phyloP scores from a whole-genome alignment of 169 alveolate genomes.

The Plasmodium berghei region DNA sequence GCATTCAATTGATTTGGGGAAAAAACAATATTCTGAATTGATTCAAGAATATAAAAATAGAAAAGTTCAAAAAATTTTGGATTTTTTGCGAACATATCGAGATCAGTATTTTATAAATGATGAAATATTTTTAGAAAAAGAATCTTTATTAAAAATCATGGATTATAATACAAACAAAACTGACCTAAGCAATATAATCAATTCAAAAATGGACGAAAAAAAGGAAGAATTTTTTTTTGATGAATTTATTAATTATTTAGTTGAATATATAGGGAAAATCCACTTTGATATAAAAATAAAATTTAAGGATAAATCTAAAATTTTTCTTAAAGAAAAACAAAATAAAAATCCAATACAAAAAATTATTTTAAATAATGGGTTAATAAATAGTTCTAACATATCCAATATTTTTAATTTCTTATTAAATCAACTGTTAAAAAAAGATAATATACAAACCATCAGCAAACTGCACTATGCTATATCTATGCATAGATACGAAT shows the following conservation, averaged over 20 bases:
- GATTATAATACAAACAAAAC: background rate
- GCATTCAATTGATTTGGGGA: no score
- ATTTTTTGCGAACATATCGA: constrained; percentile 17
- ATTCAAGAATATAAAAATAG: constrained; percentile 7
- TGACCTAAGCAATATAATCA: background rate
- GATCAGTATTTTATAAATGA: background rate
- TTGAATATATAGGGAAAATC: constrained; percentile 71
- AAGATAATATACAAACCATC: background rate
- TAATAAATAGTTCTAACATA: constrained; percentile 17
- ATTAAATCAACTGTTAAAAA: constrained; percentile 17
- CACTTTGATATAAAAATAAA: constrained; percentile 56
- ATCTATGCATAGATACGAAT: constrained; percentile 31
- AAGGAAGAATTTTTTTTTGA: constrained; percentile 4
- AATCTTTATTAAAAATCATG: constrained; percentile 9
- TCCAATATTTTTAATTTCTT: constrained; percentile 21
- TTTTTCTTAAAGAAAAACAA: constrained; percentile 25
- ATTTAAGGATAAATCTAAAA: constrained; percentile 17
- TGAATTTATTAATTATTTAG: constrained; percentile 35
- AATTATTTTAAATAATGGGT: constrained; percentile 70
- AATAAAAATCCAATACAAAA: constrained; percentile 51
- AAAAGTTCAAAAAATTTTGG: constrained; percentile 28
- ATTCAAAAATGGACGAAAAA: background rate
- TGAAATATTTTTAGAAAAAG: constrained; percentile 20
- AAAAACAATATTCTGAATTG: no score
- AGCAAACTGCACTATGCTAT: constrained; percentile 42